phyloP scores from a whole-genome alignment of 129 eudicot genomes.

The Saussurea involucrata region DNA sequence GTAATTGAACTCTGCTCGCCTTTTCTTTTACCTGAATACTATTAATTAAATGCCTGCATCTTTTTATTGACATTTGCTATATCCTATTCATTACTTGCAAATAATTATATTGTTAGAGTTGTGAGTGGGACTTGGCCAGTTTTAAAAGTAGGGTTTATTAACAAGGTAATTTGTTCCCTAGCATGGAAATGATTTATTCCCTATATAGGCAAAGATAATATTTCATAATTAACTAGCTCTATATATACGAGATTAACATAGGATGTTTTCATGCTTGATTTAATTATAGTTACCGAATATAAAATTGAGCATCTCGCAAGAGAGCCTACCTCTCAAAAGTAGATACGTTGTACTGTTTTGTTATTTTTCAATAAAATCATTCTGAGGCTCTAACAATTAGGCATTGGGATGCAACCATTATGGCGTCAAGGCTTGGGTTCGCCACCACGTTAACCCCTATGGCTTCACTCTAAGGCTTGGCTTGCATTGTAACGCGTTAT shows the following conservation, averaged over 20 bases:
- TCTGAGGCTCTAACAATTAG: neutral
- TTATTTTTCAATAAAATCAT: neutral
- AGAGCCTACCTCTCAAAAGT: neutral
- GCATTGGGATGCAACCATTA: no score
- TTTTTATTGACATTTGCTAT: neutral
- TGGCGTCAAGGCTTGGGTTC: no score
- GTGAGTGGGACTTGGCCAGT: no score
- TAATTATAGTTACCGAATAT: neutral
- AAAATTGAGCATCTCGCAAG: neutral
- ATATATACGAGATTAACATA: neutral
- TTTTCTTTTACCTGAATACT: neutral
- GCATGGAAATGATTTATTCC: neutral
- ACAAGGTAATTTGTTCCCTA: neutral
- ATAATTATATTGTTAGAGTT: no score
- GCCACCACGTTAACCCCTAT: no score
- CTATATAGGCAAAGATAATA: neutral
- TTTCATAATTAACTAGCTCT: neutral
- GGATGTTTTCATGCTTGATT: neutral
- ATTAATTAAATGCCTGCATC: neutral
- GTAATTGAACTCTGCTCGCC: neutral
- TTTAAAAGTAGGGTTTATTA: neutral
- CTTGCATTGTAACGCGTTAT: no score
- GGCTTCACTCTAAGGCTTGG: no score
- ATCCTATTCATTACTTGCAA: neutral
- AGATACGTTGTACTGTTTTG: neutral